A percentile compares a stretch with the other conserved stretches of the same genome.
These are phyloP conservation scores for Candolleomyces efflorescens DNA, from an alignment of 768 basidiomycete genomes.

Conservation along the genomic window DNA sequence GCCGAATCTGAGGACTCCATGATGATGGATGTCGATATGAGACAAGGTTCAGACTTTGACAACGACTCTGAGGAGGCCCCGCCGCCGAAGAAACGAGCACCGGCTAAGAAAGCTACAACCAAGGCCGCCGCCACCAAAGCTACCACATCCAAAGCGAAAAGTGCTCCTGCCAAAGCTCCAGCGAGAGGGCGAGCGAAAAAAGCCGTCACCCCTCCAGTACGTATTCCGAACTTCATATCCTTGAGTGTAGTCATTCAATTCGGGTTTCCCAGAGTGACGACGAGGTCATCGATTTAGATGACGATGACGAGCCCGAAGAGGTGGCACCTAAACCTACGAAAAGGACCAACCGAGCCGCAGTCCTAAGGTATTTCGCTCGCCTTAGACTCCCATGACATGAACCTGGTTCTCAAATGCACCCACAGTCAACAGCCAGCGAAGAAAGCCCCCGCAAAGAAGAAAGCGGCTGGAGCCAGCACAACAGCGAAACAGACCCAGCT, in stretches of 20 bases:
- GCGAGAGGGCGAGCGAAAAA: conserved; percentile 34
- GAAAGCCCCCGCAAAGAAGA: conserved; percentile 40
- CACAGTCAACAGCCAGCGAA: conserved; percentile 34
- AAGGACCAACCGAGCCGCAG: conserved; percentile 59
- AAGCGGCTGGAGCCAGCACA: conserved; percentile 34
- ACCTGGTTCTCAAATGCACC: neutral
- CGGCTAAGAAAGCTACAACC: conserved; percentile 18
- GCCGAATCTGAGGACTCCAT: conserved; percentile 72
- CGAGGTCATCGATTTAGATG: conserved; percentile 48
- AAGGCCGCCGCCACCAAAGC: conserved; percentile 20
- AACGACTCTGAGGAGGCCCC: conserved; percentile 46
- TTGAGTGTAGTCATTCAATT: neutral
- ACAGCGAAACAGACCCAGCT: conserved; percentile 52
- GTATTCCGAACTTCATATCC: neutral
- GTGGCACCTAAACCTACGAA: conserved; percentile 50
- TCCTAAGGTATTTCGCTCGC: conserved; percentile 48
- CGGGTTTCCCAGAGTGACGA: conserved; percentile 7
- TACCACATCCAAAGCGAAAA: conserved; percentile 20
- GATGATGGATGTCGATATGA: conserved; percentile 66
- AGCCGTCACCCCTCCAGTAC: conserved; percentile 27
- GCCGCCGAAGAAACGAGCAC: conserved; percentile 39
- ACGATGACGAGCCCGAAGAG: conserved; percentile 48
- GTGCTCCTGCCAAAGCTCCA: conserved; percentile 23
- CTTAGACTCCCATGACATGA: neutral
- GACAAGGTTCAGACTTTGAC: conserved; percentile 45